Evolutionary conservation across 2,329 filamentous ascomycete genomes (phyloP), one percentile per base, ranked within the genome.

Genomic region (Aspergillus ibericus): DNA sequence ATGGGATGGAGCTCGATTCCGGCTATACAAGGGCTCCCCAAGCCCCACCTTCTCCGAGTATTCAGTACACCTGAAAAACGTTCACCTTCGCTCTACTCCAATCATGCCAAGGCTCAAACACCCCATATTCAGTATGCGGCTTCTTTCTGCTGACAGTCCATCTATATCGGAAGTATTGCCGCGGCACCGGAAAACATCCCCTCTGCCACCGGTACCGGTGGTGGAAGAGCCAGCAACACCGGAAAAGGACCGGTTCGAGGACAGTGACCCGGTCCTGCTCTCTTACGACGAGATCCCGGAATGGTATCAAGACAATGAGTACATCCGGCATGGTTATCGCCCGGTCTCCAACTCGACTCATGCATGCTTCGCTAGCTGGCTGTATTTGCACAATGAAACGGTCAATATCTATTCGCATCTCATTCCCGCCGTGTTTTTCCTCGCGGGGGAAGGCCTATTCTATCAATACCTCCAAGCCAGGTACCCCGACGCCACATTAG

Each of bases 291-390:
- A 59, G 18, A 34, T 59, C 51, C 52, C 56, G 12, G 56, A 55
- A 38, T 59, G 56, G 56, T 50, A 50, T 49, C 53, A 57, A 53
- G 53, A 56, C 27, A 72, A 70, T 56, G 27, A 64, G 46, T 70
- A 52, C 40, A 70, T 72, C 61, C 67, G 59, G 46, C 53, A 56
- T 59, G 68, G 68, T 47, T 72, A 71, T 59, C 68, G 69, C 16
- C 63, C 66, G 0, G 61, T 65, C 44, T 70, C 66, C 36, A 58
- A 59, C 55, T 69, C 67, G 35, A 56, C 59, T 56, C 62, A 48
- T 5, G 36, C 47, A 25, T 68, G 60, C 22, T 63, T 68, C 35
- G 29, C 32, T 18, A 66, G 65, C 59, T 61, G 60, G 48, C 42
- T 49, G 20, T 63, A 65, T 36, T 48, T 68, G 32, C 64, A 65